Evolutionary conservation across 331 rosid species (phyloP).

Genomic region (Rosa hybrid): DNA sequence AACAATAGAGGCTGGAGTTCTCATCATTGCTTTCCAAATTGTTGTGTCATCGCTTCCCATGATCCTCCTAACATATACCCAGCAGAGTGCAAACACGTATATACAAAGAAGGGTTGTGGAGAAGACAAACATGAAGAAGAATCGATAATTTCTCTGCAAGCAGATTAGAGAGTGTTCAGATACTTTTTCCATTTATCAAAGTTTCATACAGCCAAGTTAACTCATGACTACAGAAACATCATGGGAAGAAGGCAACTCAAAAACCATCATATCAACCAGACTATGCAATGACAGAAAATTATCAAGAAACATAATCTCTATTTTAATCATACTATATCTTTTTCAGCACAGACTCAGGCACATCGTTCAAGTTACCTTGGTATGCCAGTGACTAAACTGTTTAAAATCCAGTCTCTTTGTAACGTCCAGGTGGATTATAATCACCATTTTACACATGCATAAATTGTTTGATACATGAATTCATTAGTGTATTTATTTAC

Average conservation of each 20-base stretch:
- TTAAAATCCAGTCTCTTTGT: background rate
- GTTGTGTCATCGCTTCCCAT: conserved; percentile 70
- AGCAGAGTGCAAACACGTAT: conserved; percentile 94
- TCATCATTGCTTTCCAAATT: conserved; percentile 91
- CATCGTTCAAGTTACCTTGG: background rate
- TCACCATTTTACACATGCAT: background rate
- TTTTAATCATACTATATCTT: background rate
- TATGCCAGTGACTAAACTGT: background rate
- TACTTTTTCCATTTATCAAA: conserved; percentile 8
- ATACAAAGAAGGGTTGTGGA: conserved; percentile 92
- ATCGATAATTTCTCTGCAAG: conserved; percentile 95
- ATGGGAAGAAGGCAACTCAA: background rate
- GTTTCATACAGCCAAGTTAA: background rate
- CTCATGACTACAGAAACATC: background rate
- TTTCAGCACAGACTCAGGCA: conserved; percentile 8
- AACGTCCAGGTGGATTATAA: background rate
- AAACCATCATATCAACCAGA: background rate
- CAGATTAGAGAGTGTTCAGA: conserved; percentile 36
- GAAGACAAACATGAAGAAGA: conserved; percentile 99
- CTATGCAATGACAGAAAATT: background rate
- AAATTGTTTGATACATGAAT: background rate
- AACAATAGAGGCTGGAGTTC: conserved; percentile 92
- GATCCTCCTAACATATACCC: conserved; percentile 87
- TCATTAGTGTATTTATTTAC: background rate
- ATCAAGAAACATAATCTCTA: background rate